phyloP scores from a whole-genome alignment of 2,329 filamentous ascomycete genomes.

The Pestalotiopsis sp. region DNA sequence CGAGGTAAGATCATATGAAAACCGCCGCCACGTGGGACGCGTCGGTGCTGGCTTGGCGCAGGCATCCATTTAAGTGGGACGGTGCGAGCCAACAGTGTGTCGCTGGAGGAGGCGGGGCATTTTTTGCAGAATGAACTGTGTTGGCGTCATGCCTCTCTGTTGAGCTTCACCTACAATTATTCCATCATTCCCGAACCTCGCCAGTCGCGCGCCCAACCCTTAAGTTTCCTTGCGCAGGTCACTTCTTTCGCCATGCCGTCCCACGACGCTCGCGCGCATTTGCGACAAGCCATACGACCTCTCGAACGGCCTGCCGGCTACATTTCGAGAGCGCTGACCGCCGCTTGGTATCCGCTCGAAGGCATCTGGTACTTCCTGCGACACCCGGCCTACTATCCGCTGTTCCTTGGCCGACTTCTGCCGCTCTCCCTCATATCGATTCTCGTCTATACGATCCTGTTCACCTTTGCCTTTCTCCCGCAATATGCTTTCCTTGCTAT shows the following conservation, averaged over 20 bases:
- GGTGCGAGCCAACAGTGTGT: not conserved
- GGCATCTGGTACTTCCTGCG: constrained; percentile 82
- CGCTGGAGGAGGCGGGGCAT: not conserved
- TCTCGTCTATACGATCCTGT: constrained; percentile 83
- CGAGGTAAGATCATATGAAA: not conserved
- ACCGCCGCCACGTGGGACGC: not conserved
- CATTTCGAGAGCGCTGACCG: constrained; percentile 44
- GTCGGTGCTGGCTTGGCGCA: not conserved
- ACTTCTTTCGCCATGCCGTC: not conserved
- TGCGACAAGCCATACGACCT: constrained; percentile 22
- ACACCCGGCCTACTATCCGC: constrained; percentile 80
- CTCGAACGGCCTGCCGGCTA: constrained; percentile 44
- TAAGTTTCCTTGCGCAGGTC: not conserved
- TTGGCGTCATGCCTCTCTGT: not conserved
- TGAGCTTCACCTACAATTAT: not conserved
- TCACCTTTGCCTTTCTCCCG: constrained; percentile 85
- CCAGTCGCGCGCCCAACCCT: not conserved
- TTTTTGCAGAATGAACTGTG: not conserved
- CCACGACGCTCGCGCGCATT: constrained; percentile 18
- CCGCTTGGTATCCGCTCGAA: constrained; percentile 61
- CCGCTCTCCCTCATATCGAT: constrained; percentile 81
- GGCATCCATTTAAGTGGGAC: not conserved
- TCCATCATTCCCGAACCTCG: not conserved
- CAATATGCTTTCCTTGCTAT: constrained; percentile 87
- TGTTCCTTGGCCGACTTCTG: constrained; percentile 76